Percentiles rank a stretch among this genome's conserved stretches.
phyloP scores from a whole-genome alignment of 441 rosid species.

The Hura crepitans region DNA sequence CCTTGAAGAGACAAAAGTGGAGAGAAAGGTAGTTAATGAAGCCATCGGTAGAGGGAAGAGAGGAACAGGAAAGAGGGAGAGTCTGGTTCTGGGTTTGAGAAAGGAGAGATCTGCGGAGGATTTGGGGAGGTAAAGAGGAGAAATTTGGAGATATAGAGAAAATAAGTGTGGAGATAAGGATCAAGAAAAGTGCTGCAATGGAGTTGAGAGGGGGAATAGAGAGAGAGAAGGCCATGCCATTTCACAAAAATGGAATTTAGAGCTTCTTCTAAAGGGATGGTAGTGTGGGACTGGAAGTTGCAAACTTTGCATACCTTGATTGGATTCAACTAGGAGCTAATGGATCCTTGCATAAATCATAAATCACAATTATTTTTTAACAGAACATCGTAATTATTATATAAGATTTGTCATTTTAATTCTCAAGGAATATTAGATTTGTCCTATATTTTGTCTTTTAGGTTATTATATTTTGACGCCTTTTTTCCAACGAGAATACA shows the following conservation, averaged over 20 bases:
- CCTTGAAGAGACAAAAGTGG: constrained; percentile 57
- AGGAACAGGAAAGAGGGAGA: constrained; percentile 32
- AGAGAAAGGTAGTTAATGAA: constrained; percentile 56
- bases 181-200: constrained; percentile 33
- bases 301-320: not conserved
- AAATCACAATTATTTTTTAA: too few relatives aligned
- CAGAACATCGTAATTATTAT: too few relatives aligned
- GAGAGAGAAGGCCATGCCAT: constrained; percentile 51
- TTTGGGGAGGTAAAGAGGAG: constrained; percentile 16
- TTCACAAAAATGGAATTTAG: constrained; percentile 33
- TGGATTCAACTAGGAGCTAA: not conserved
- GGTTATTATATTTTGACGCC: constrained; percentile 7
- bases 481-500: not conserved
- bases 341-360: not conserved
- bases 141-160: constrained; percentile 27
- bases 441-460: too few relatives aligned
- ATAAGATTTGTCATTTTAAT: too few relatives aligned
- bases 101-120: constrained; percentile 41
- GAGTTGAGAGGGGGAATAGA: constrained; percentile 22
- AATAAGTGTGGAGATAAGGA: constrained; percentile 42
- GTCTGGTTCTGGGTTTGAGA: constrained; percentile 18
- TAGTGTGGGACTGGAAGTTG: not conserved
- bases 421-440: too few relatives aligned
- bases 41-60: constrained; percentile 39
- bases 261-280: not conserved